Evolutionary conservation across 164 flowering plant species (phyloP), one percentile per base, ranked within the genome.

Genomic region (Magnolia changhungtana): DNA sequence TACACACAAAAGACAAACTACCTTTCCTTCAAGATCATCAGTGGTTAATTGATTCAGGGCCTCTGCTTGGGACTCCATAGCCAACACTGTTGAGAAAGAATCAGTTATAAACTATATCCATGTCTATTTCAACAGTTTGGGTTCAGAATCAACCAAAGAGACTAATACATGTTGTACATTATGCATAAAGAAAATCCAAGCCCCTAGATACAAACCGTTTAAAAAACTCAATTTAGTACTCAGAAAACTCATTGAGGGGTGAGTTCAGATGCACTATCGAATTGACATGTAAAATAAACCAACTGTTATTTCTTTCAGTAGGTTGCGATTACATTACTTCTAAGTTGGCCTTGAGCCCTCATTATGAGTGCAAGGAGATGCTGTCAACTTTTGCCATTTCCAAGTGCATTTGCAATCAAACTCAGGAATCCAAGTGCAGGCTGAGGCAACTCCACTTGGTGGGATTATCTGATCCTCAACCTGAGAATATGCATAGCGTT

Each of bases 11-110:
- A 59, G 23, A 66, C 6, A 37, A 71, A 45, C 63, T 14, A 76
- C 99, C 97, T 96, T 94, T 84, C 97, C 98, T 78, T 92, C 99
- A 80, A 96, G 97, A 77, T 96, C 98, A 81, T 94, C 97, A 61
- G 88, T 81, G 52, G 93, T 85, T 78, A 96, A 81, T 83, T 92
- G 94, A 72, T 84, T 84, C 76, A 96, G 92, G 55, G 99, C 97
- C 29, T 96, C 99, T 68, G 98, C 96, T 80, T 96, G 91, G 59
- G 97, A 92, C 78, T 96, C 99, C 99, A 96, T 94, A 23, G 95
- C 86, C 91, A 92, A 4, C 63, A 96, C 99, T 96, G 80, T 24
- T 65, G 61, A 71, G 73, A 65, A 24, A 61, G 50, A 72, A 74
- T 20, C 21, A 78, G 58, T 16, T 55, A 55, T 55, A 16, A 55